A percentile compares a stretch with the other conserved stretches of the same genome.
Conservation (phyloP, 2,329 filamentous ascomycete species). For the Xylariaceae sp. region DNA sequence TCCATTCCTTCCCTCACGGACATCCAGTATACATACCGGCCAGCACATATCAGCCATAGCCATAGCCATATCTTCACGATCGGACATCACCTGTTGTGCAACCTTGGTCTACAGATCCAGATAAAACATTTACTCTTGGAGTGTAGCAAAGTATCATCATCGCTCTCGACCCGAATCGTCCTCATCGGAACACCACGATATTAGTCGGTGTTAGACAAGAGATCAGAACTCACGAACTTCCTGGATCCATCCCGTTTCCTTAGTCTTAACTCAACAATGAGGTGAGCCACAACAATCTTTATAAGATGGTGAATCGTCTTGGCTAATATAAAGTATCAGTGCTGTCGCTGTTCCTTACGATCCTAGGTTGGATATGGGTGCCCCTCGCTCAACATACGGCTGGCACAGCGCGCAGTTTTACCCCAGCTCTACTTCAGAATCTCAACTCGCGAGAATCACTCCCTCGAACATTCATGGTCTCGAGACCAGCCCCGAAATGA, state of each 20-base stretch:
- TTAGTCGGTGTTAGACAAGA: constrained; percentile 31
- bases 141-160: constrained; percentile 16
- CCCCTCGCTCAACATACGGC: constrained; percentile 42
- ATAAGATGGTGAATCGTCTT: neutral
- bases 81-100: constrained; percentile 9
- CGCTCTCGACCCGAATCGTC: constrained; percentile 4
- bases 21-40: neutral
- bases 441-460: constrained; percentile 6
- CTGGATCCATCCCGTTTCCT: constrained; percentile 17
- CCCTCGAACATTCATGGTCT: constrained; percentile 25
- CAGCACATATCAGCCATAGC: constrained; percentile 15
- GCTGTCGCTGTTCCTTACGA: constrained; percentile 48
- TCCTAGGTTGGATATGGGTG: constrained; percentile 47
- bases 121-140: constrained; percentile 12
- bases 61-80: constrained; percentile 28
- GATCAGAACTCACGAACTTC: constrained; percentile 30
- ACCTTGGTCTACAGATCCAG: constrained; percentile 3
- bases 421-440: neutral
- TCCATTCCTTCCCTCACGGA: constrained; percentile 1
- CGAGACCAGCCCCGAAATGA: constrained; percentile 36
- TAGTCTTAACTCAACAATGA: constrained; percentile 33
- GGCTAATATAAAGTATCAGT: constrained; percentile 28
- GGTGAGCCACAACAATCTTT: constrained; percentile 26
- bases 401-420: constrained; percentile 38
- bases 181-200: constrained; percentile 5